A percentile compares a stretch with the other conserved stretches of the same genome.
These are phyloP conservation scores for Hyphodiscus hymeniophilus DNA, from an alignment of 495 filamentous ascomycete species.

Conservation along the genomic window DNA sequence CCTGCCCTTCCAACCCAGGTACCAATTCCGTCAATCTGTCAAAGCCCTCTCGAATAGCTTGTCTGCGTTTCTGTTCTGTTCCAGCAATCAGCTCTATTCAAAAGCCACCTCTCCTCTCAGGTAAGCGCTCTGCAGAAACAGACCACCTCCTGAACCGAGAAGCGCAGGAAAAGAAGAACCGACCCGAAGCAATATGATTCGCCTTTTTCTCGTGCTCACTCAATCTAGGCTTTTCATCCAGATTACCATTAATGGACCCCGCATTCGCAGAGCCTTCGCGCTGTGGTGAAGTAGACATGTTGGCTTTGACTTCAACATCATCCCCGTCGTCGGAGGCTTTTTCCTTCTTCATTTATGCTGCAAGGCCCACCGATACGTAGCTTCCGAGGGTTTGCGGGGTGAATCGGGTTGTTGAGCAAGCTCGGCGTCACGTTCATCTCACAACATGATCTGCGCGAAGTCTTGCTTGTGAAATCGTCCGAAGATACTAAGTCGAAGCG, in stretches of 20 bases:
- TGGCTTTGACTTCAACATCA: background rate
- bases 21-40: conserved; percentile 76
- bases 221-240: conserved; percentile 61
- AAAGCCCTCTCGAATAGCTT: conserved; percentile 80
- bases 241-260: conserved; percentile 16
- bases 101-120: background rate
- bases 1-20: conserved; percentile 75
- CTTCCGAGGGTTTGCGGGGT: too few relatives aligned
- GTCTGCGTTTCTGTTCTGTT: conserved; percentile 76
- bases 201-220: conserved; percentile 83
- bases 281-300: conserved; percentile 16
- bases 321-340: background rate
- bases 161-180: background rate
- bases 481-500: background rate
- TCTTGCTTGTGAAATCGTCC: background rate
- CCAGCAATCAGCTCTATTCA: too few relatives aligned
- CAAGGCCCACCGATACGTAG: too few relatives aligned
- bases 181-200: conserved; percentile 76
- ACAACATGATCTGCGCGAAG: background rate
- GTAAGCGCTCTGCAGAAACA: too few relatives aligned
- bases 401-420: too few relatives aligned
- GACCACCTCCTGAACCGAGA: too few relatives aligned
- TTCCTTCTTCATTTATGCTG: too few relatives aligned
- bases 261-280: conserved; percentile 24
- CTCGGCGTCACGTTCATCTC: background rate